A percentile compares a stretch with the other conserved stretches of the same genome.
Conservation (phyloP, 208 protist genomes). For the Acanthamoeba triangularis region DNA sequence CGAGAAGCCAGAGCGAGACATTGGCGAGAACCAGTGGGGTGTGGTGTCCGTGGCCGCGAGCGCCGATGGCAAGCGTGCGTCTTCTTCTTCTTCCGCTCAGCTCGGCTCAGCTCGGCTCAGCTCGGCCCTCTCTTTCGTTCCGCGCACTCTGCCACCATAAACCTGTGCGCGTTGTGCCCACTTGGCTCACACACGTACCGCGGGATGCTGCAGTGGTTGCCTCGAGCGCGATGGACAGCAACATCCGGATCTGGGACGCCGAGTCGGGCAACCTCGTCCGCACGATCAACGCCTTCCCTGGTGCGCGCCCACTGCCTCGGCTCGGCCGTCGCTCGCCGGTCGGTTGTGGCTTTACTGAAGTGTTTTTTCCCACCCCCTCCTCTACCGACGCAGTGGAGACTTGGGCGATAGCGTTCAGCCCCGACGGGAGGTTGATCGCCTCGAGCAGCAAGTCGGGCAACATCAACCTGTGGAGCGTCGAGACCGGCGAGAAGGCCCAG, state of each 20-base stretch:
- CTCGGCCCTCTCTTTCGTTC: not conserved
- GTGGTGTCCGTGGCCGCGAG: constrained; percentile 30
- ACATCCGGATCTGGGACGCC: constrained; percentile 53
- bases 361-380: not conserved
- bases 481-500: constrained; percentile 65
- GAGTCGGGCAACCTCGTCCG: constrained; percentile 51
- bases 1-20: constrained; percentile 14
- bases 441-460: constrained; percentile 72
- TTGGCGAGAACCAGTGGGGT: constrained; percentile 53
- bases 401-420: constrained; percentile 74
- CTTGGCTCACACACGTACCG: not conserved
- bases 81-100: not conserved
- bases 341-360: too few relatives aligned
- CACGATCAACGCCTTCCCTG: constrained; percentile 54
- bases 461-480: constrained; percentile 74
- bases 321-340: too few relatives aligned
- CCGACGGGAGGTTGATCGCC: constrained; percentile 53
- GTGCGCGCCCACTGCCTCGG: too few relatives aligned
- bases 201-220: constrained; percentile 14
- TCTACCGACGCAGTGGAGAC: constrained; percentile 49
- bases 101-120: not conserved
- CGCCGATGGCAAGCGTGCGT: constrained; percentile 49
- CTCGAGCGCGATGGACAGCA: constrained; percentile 64
- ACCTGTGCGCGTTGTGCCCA: not conserved
- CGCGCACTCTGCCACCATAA: not conserved